Evolutionary conservation across 352 stramenopile genomes (phyloP).

Genomic region (Globisporangium nagaii): DNA sequence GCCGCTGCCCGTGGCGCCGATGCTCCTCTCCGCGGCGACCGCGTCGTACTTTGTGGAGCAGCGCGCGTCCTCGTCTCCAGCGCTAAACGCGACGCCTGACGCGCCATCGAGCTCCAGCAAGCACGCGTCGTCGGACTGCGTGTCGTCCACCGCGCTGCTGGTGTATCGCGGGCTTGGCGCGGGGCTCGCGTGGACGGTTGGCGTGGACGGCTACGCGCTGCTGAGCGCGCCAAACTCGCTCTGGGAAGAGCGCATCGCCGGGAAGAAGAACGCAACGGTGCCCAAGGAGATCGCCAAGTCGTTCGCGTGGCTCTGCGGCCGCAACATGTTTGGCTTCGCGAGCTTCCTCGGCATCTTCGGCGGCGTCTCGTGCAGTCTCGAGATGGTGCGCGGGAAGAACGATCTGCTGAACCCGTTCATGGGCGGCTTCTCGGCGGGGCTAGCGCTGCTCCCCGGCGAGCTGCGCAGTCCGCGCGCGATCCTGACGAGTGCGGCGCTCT

Average conservation of each 20-base stretch:
- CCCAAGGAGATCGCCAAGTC: constrained; percentile 23
- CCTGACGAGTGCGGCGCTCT: constrained; percentile 37
- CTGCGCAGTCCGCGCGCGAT: constrained; percentile 37
- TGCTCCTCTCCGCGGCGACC: constrained; percentile 11
- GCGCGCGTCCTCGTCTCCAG: constrained; percentile 2
- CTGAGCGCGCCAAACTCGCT: constrained; percentile 26
- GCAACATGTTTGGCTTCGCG: constrained; percentile 68
- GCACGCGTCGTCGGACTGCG: constrained; percentile 44
- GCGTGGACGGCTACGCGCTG: constrained; percentile 59
- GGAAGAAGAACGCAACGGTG: constrained; percentile 16
- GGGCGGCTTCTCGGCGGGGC: constrained; percentile 52
- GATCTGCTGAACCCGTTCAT: constrained; percentile 69
- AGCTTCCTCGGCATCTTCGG: constrained; percentile 72
- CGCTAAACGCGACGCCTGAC: constrained; percentile 2
- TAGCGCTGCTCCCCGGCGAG: constrained; percentile 44
- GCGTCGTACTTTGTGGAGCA: constrained; percentile 9
- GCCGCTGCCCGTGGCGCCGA: constrained; percentile 3
- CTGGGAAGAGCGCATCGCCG: constrained; percentile 32
- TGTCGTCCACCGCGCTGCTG: constrained; percentile 58
- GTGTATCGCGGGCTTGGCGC: constrained; percentile 56
- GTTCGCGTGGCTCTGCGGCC: constrained; percentile 25
- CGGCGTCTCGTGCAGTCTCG: constrained; percentile 61
- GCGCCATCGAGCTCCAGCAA: constrained; percentile 14
- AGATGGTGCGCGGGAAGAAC: constrained; percentile 44
- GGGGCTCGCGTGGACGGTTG: constrained; percentile 71